Conservation (phyloP, 441 rosid species). For the Adansonia madagascariensis region DNA sequence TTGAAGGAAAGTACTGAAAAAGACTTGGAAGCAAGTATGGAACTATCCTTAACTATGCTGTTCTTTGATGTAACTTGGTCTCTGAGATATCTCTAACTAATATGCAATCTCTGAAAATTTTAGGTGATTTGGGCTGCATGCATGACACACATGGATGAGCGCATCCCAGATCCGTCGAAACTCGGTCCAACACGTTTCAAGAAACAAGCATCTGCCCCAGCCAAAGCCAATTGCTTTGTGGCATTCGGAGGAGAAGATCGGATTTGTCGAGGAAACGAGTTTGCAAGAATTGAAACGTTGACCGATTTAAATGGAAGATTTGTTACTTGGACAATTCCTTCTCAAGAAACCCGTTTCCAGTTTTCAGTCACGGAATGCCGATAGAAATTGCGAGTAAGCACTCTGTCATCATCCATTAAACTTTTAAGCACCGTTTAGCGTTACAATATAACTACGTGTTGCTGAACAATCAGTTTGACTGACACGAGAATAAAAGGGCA, state of each 20-base stretch:
- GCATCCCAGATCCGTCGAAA: constrained; percentile 40
- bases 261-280: constrained; percentile 54
- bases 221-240: constrained; percentile 44
- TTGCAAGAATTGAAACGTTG: constrained; percentile 50
- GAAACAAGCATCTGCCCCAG: constrained; percentile 22
- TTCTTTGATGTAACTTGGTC: not conserved
- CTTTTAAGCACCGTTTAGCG: not conserved
- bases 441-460: not conserved
- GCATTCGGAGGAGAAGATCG: constrained; percentile 52
- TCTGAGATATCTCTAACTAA: not conserved
- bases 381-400: constrained; percentile 33
- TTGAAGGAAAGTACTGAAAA: constrained; percentile 42
- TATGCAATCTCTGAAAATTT: not conserved
- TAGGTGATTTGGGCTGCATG: constrained; percentile 48
- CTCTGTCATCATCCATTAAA: not conserved
- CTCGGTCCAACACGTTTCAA: constrained; percentile 52
- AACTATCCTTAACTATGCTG: not conserved
- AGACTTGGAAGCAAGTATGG: constrained; percentile 53
- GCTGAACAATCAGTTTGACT: not conserved
- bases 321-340: constrained; percentile 32
- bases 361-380: constrained; percentile 40
- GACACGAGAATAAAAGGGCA: no score
- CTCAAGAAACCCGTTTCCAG: constrained; percentile 43
- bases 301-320: constrained; percentile 40
- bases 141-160: constrained; percentile 48